Percentiles rank a stretch among this genome's conserved stretches.
phyloP scores from a whole-genome alignment of 2,329 filamentous ascomycete species.

The Fusarium guadeloupense region DNA sequence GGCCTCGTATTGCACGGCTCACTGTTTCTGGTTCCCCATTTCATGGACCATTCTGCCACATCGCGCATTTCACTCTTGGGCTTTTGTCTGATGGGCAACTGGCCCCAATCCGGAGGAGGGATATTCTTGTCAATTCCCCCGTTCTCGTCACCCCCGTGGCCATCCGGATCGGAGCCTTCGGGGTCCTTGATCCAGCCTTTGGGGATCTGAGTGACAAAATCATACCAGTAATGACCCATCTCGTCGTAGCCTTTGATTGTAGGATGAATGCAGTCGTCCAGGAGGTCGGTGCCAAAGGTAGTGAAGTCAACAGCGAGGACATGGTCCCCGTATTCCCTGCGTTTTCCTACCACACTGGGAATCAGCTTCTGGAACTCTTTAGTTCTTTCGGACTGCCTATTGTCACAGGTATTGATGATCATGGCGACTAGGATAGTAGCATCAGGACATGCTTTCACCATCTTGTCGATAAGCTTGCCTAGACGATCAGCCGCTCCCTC shows the following conservation, averaged over 20 bases:
- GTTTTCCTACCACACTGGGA: not conserved
- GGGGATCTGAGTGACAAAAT: slow-evolving; percentile 37
- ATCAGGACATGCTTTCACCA: slow-evolving; percentile 15
- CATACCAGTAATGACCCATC: slow-evolving; percentile 39
- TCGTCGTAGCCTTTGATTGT: slow-evolving; percentile 26
- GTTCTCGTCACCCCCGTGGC: not conserved
- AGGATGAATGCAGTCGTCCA: slow-evolving; percentile 39
- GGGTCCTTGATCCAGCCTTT: slow-evolving; percentile 31
- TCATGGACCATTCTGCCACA: not conserved
- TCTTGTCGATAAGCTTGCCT: slow-evolving; percentile 14
- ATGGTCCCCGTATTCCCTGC: slow-evolving; percentile 1
- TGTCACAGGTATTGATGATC: slow-evolving; percentile 14
- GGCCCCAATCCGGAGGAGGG: not conserved
- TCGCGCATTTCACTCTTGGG: too few species aligned
- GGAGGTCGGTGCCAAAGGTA: not conserved
- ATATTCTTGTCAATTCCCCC: slow-evolving; percentile 13
- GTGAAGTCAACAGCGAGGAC: slow-evolving; percentile 28
- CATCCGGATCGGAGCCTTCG: slow-evolving; percentile 11
- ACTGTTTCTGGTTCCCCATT: too few species aligned
- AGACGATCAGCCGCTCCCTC: slow-evolving; percentile 7
- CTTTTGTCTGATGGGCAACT: too few species aligned
- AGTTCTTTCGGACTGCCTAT: not conserved
- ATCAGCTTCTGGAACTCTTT: slow-evolving; percentile 13
- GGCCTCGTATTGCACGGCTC: too few species aligned
- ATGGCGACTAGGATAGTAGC: slow-evolving; percentile 20